Evolutionary conservation across 2,329 filamentous ascomycete genomes (phyloP).

Genomic region (Chaetothyriales sp.): DNA sequence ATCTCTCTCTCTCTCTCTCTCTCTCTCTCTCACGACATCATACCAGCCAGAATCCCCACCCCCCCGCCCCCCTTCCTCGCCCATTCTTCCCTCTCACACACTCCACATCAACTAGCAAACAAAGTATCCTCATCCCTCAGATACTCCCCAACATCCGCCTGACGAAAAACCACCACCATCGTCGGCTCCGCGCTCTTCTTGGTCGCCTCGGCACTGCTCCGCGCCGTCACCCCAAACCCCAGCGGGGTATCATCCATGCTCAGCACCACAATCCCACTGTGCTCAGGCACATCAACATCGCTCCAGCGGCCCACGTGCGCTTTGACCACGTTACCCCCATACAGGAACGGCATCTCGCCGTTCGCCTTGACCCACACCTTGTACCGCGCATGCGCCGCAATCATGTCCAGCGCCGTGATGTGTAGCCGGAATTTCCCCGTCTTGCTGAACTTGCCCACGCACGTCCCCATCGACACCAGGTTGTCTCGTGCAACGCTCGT

Average conservation of each 20-base stretch:
- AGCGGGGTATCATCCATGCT: conserved; percentile 80
- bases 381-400: conserved; percentile 81
- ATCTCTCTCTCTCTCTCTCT: not conserved
- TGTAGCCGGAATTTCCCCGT: conserved; percentile 89
- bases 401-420: conserved; percentile 77
- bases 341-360: conserved; percentile 93
- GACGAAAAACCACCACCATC: conserved; percentile 73
- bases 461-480: conserved; percentile 76
- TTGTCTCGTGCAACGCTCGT: conserved; percentile 69
- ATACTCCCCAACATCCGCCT: conserved; percentile 90
- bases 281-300: conserved; percentile 73
- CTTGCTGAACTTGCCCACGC: conserved; percentile 91
- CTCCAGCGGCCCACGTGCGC: conserved; percentile 70
- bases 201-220: conserved; percentile 68
- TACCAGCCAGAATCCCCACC: too few relatives aligned
- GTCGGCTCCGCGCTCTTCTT: conserved; percentile 62
- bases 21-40: not conserved
- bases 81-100: too few relatives aligned
- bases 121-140: conserved; percentile 62
- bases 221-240: conserved; percentile 84
- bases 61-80: too few relatives aligned
- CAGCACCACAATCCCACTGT: conserved; percentile 79
- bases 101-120: conserved; percentile 36
- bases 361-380: conserved; percentile 97
- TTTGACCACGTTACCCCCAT: conserved; percentile 79